Evolutionary conservation across 495 filamentous ascomycete species (phyloP), one percentile per base, ranked within the genome.

Genomic region (Entonaema liquescens): DNA sequence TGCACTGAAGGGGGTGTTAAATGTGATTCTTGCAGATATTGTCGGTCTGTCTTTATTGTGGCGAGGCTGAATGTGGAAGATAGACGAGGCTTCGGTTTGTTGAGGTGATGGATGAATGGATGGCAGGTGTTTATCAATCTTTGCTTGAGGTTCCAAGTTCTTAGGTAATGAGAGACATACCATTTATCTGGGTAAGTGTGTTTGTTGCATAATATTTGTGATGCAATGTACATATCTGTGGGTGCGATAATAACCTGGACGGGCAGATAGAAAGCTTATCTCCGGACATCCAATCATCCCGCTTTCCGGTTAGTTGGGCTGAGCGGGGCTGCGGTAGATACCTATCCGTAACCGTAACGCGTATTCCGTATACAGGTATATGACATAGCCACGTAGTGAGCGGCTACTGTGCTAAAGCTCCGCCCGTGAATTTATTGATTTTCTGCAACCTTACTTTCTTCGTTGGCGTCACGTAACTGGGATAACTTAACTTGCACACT

Each of bases 261-360:
- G 36, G 40, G 44, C 54, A 31, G 54, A 59, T 66, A 59, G 29
- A 49, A 38, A 65, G 36, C 19, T 60, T 65, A 65, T 57, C 62
- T 28, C 62, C 58, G 53, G 3, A 13, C n/a, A 55, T 13, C 70
- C 64, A 72, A 72, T 72, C 47, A 36, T 60, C 19, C 0, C 35
- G 19, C 50, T 35, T 70, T 17, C 58, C 63, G 40, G 52, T 7
- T 5, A 13, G 57, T 17, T 52, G 50, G 50, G 19, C 50, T 52
- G 21, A 49, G 38, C 23, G 21, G 13, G 52, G 36, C 13, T 25
- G 15, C 19, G 62, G 56, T 28, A 50, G 62, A 44, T 28, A 50
- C 42, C 19, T 8, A 47, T 33, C 26, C 49, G 26, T 25, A 52
- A 3, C 11, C 11, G 31, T 9, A 33, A 44, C 15, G 15, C 19